Evolutionary conservation across 2,329 filamentous ascomycete genomes (phyloP).

Genomic region (Fusarium nurragi): DNA sequence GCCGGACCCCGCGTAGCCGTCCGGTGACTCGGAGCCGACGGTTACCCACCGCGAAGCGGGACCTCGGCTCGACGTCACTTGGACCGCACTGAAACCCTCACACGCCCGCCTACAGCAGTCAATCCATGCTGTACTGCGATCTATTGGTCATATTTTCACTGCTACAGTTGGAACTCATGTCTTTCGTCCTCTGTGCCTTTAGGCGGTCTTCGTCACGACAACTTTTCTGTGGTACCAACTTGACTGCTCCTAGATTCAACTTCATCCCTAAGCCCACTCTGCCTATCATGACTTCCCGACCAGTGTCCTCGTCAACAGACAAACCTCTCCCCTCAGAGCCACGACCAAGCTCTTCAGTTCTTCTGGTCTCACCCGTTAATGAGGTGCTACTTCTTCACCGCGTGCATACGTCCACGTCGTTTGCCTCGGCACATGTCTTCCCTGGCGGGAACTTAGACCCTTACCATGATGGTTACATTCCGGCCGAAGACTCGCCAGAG

Average conservation of each 20-base stretch:
- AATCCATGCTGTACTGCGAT: not conserved
- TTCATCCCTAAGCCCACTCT: not conserved
- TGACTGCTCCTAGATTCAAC: conserved; percentile 9
- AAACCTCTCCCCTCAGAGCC: conserved; percentile 54
- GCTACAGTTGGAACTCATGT: conserved; percentile 20
- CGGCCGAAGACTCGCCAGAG: conserved; percentile 55
- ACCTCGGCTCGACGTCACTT: conserved; percentile 41
- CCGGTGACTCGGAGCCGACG: conserved; percentile 29
- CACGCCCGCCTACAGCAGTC: conserved; percentile 9
- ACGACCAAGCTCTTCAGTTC: conserved; percentile 77
- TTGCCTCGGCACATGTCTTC: conserved; percentile 93
- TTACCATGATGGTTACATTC: conserved; percentile 75
- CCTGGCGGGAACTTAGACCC: conserved; percentile 86
- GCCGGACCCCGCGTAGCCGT: conserved; percentile 4
- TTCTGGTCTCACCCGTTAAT: conserved; percentile 86
- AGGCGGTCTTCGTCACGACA: conserved; percentile 24
- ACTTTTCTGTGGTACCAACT: conserved; percentile 3
- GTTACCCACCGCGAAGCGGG: conserved; percentile 20
- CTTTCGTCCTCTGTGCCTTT: conserved; percentile 17
- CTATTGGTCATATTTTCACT: not conserved
- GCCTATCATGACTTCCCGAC: conserved; percentile 27
- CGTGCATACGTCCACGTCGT: conserved; percentile 82
- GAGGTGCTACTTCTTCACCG: conserved; percentile 89
- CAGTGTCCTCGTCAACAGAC: conserved; percentile 15
- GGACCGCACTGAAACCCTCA: conserved; percentile 26